Conservation (phyloP, 441 rosid species). For the Brassica balearica region DNA sequence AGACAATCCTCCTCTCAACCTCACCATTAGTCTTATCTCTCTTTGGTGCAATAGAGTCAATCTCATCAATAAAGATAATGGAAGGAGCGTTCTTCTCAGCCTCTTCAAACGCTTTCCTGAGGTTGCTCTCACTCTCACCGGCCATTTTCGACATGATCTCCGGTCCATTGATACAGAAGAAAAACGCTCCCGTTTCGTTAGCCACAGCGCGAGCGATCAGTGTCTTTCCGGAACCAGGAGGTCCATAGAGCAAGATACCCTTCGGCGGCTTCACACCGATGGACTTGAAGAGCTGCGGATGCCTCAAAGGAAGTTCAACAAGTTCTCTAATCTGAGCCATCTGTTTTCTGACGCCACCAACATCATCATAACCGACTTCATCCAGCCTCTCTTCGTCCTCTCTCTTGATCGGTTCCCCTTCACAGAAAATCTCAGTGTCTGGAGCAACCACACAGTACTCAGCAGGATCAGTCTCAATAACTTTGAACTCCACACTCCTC, state of each 20-base stretch:
- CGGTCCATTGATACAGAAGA: conserved; percentile 72
- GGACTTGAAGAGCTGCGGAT: conserved; percentile 70
- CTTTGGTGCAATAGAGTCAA: conserved; percentile 75
- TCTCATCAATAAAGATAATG: conserved; percentile 66
- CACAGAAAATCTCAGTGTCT: conserved; percentile 73
- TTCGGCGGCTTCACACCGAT: conserved; percentile 80
- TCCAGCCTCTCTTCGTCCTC: conserved; percentile 70
- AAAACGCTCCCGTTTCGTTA: conserved; percentile 73
- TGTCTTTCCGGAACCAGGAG: conserved; percentile 78
- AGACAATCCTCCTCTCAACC: conserved; percentile 77
- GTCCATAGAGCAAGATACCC: conserved; percentile 69
- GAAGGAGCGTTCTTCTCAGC: conserved; percentile 77
- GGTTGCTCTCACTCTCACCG: conserved; percentile 78
- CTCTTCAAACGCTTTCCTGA: conserved; percentile 72
- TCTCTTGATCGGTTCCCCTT: conserved; percentile 68
- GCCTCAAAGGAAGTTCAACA: conserved; percentile 73
- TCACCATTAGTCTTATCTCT: conserved; percentile 76
- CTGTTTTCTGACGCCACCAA: conserved; percentile 75
- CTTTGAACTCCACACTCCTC: conserved; percentile 73
- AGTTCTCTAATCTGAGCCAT: conserved; percentile 77
- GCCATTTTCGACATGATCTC: conserved; percentile 76
- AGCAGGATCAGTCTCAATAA: conserved; percentile 63
- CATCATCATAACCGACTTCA: conserved; percentile 72
- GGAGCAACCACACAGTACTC: conserved; percentile 76
- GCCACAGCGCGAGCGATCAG: conserved; percentile 75